Percentiles rank a stretch among this genome's conserved stretches.
These are phyloP conservation scores for Marsdenia floribunda DNA, from an alignment of 257 asterid genomes.

Conservation along the genomic window DNA sequence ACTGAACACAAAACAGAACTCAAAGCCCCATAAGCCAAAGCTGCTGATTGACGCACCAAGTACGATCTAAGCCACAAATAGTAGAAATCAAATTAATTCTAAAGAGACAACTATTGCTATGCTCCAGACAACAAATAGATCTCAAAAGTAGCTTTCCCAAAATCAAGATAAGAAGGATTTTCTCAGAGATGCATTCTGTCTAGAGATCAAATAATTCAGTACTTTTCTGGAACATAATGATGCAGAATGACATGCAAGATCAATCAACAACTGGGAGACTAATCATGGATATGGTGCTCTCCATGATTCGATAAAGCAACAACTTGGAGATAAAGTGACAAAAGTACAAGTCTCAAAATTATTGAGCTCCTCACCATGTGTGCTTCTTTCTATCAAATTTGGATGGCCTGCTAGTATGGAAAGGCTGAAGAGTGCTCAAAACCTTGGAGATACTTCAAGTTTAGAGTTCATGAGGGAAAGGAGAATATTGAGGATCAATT, in stretches of 20 bases:
- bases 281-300: constrained; percentile 78
- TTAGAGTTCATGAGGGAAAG: constrained; percentile 95
- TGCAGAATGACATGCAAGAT: neutral
- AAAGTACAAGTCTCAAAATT: constrained; percentile 94
- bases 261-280: constrained; percentile 36
- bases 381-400: constrained; percentile 92
- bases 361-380: constrained; percentile 94
- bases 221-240: neutral
- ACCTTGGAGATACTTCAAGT: constrained; percentile 85
- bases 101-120: neutral
- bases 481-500: constrained; percentile 89
- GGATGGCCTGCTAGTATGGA: constrained; percentile 99
- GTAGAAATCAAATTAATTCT: neutral
- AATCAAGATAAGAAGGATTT: neutral
- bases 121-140: neutral
- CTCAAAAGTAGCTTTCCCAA: neutral
- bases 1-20: constrained; percentile 69
- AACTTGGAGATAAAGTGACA: constrained; percentile 92
- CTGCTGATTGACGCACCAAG: constrained; percentile 84
- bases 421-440: constrained; percentile 96
- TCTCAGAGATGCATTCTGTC: neutral
- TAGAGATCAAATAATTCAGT: neutral
- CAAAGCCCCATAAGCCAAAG: constrained; percentile 86
- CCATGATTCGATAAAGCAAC: constrained; percentile 94
- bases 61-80: constrained; percentile 52